Base-by-base conservation (phyloP, 2,329 filamentous ascomycete genomes). In the Trichoderma sp. region DNA sequence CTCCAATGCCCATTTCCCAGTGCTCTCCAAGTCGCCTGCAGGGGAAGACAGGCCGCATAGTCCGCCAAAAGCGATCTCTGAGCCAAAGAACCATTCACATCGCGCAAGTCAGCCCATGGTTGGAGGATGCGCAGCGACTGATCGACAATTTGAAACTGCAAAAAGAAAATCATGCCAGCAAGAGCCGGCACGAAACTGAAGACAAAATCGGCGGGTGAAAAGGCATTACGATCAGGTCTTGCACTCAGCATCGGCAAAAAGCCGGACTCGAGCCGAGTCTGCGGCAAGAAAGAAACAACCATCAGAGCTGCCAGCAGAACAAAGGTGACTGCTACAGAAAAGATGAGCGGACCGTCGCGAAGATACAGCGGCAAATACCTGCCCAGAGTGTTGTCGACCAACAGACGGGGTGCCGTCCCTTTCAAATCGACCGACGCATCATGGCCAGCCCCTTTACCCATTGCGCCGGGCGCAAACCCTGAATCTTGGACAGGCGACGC, bases 191-290 rank as follows among this genome's bases (percentile, higher is more conserved):
- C 67, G 78, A 94, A 93, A 69, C 87, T 88, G 81, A 93, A 97
- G 60, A 97, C 80, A 79, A 97, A 97, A 78, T 97, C 93, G 59
- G 93, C 92, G 0, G 92, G 83, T 1, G 92, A 96, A 78, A 96
- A 97, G 19, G 90, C 92, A 29, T 82, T 82, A 0, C 79, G 74
- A 4, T 85, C 81, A 1, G 92, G 87, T 3, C 83, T 81, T 0
- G 90, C 88, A 10, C 83, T 80, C 1, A 97, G 81, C 7, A 84
- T 81, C 2, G 94, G 93, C 7, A 84, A 77, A 77, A 97, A 97
- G 9, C 93, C 94, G 8, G 83, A 77, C 42, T 85, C 80, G 34
- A 97, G 83, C 12, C 86, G 85, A 9, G 86, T 89, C 6, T 84
- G 82, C 45, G 90, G 88, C 69, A 94, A 82, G 77, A 97, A 97